Evolutionary conservation across 352 stramenopile genomes (phyloP).

Genomic region (Globisporangium irregulare): DNA sequence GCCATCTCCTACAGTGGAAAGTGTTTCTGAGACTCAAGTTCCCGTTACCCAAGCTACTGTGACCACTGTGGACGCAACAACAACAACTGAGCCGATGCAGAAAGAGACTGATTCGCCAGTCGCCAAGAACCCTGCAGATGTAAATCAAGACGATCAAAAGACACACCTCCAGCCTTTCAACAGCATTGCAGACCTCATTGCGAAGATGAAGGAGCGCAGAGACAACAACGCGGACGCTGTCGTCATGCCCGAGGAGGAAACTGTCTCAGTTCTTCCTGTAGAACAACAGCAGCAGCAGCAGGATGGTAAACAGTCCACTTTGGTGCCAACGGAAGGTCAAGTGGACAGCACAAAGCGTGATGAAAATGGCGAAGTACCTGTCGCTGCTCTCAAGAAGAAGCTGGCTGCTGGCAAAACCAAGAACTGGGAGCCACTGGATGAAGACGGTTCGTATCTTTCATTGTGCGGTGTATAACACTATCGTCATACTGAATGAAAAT

Average conservation of each 20-base stretch:
- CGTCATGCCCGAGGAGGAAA: neutral
- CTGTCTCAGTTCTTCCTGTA: neutral
- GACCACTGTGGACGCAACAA: neutral
- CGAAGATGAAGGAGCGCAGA: conserved; percentile 24
- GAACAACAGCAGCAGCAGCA: conserved; percentile 4
- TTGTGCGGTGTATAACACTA: neutral
- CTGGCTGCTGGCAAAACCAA: neutral
- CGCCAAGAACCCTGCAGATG: neutral
- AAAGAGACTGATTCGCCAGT: neutral
- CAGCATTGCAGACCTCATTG: conserved; percentile 24
- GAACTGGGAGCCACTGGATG: neutral
- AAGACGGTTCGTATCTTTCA: neutral
- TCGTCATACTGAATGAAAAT: neutral
- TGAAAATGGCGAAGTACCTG: neutral
- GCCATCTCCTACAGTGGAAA: neutral
- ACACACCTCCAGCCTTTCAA: conserved; percentile 11
- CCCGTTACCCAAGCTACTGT: neutral
- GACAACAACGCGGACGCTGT: neutral
- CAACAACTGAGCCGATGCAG: neutral
- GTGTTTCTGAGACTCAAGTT: neutral
- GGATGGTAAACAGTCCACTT: neutral
- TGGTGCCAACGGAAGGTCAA: neutral
- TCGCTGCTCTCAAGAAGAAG: neutral
- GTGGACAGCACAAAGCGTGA: neutral
- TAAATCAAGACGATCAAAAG: conserved; percentile 1